These are phyloP conservation scores for Kwoniella pini DNA, from an alignment of 768 basidiomycete species.

Conservation along the genomic window DNA sequence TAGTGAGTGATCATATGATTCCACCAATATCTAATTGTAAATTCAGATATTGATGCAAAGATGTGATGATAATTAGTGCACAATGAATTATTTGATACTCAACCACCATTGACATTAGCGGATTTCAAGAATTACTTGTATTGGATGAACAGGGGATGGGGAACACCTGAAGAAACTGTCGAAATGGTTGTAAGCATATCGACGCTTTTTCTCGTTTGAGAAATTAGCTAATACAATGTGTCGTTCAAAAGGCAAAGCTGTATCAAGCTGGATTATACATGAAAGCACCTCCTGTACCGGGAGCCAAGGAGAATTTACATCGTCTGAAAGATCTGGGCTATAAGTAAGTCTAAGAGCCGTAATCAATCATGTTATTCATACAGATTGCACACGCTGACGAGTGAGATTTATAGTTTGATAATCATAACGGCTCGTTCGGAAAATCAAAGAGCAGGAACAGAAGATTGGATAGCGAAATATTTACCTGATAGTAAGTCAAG, in stretches of 20 bases:
- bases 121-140: conserved; percentile 55
- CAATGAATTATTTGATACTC: conserved; percentile 40
- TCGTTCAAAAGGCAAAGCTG: conserved; percentile 23
- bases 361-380: background rate
- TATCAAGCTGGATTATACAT: conserved; percentile 39
- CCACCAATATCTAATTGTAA: too few relatives aligned
- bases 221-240: background rate
- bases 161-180: conserved; percentile 41
- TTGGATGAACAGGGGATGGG: conserved; percentile 54
- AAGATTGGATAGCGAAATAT: conserved; percentile 67
- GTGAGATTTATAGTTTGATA: conserved; percentile 57
- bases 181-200: conserved; percentile 42
- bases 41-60: background rate
- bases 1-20: conserved; percentile 24
- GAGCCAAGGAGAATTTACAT: conserved; percentile 64
- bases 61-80: conserved; percentile 38
- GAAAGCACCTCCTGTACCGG: conserved; percentile 61
- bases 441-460: conserved; percentile 62
- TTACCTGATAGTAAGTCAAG: conserved; percentile 61
- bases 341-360: conserved; percentile 36
- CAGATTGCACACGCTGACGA: too few relatives aligned
- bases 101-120: conserved; percentile 39
- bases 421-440: conserved; percentile 73
- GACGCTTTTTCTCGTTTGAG: too few relatives aligned
- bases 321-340: conserved; percentile 66